Evolutionary conservation across 2,329 filamentous ascomycete species (phyloP), one percentile per base, ranked within the genome.

Genomic region (Pseudogymnoascus sp.): DNA sequence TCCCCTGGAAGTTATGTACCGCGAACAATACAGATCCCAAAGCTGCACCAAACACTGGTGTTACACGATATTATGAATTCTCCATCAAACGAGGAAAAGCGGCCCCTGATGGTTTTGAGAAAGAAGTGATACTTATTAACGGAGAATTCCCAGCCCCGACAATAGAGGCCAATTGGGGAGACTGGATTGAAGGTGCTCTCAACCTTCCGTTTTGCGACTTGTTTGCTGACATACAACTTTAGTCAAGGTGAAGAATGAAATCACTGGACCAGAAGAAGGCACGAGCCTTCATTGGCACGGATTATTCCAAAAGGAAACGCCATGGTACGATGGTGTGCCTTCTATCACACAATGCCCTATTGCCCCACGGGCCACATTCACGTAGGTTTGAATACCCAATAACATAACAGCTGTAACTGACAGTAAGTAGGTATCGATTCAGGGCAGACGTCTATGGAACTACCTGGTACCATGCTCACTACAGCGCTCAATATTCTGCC

Each of bases 341-440:
- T 76, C 78, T 26, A 67, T 83, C 16, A 79, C 78, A 4, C 86
- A 91, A 72, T 91, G 88, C 67, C 87, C 88, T 2, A 84, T 90
- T 65, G 76, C 83, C 0, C 81, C 82, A 0, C 81, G 67, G 10
- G 34, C 51, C 10, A 21, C 29, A 34, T 57, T 57, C 29, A 57
- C 51, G 51, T 57, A 57, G 11, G 51, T 34, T 57, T 57, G 5
- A 18, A 34, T 21, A 21, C 10, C 16, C 16, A 36, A 21, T 34
- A 34, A 4, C 12, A 34, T 57, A 16, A 6, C 29, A 57, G 10
- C 29, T 34, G n/a, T 18, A 34, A 8, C 51, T 14, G 29, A 64
- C 12, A 67, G 67, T 11, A 71, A 72, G 1, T 59, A 72, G 68
- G 8, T 73, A 74, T 57, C 63, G 60, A 3, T 73, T 73, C 65